phyloP scores from a whole-genome alignment of 306 rosid genomes.

The Prunus persica region Prunus_persica_NCBIv2 NC_034009.1:33895501-33896000 shows the following conservation, averaged over 20 bases:
- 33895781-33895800: slow-evolving; percentile 72
- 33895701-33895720: not conserved
- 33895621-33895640: not conserved
- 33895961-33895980: slow-evolving; percentile 58
- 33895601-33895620: not conserved
- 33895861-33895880: not conserved
- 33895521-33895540: slow-evolving; percentile 76
- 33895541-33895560: slow-evolving; percentile 46
- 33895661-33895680: not conserved
- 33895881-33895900: not conserved
- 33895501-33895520: slow-evolving; percentile 53
- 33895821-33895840: slow-evolving; percentile 78
- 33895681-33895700: not conserved
- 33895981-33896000: slow-evolving; percentile 87
- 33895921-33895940: not conserved
- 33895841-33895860: slow-evolving; percentile 44
- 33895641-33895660: not conserved
- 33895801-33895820: slow-evolving; percentile 87
- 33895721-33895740: slow-evolving; percentile 3
- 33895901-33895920: not conserved
- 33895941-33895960: not conserved
- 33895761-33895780: slow-evolving; percentile 92
- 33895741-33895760: slow-evolving; percentile 85
- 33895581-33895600: not conserved
- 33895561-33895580: slow-evolving; percentile 10